Base-by-base conservation (phyloP, 2,329 filamentous ascomycete species). In the Clarireedia paspali region DNA sequence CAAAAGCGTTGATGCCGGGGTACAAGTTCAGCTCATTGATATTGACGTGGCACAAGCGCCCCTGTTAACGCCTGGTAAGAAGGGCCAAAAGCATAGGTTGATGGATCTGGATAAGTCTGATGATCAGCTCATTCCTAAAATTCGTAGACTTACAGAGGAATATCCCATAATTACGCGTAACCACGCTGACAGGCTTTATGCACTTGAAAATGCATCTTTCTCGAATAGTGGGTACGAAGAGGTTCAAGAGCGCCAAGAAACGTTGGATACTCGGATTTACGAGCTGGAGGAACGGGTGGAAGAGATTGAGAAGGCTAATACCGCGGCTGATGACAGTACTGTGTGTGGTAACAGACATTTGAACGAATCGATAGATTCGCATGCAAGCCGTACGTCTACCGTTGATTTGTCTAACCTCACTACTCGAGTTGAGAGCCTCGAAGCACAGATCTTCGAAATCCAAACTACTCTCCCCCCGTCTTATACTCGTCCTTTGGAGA, bases 131-230 rank as follows among this genome's bases (percentile, higher is more conserved):
- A 46, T 66, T 9, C 60, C 62, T 42, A 48, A 59, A 47, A 58
- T 68, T 42, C 57, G 59, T 45, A 58, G 56, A 30, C 57, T 68
- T 24, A 54, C 65, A 12, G 45, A 61, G 12, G 60, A 63, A 15
- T 65, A 60, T 50, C 64, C 65, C 5, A 61, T 56, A 7, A 63
- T 60, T 30, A 61, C 63, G 17, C 55, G 60, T 23, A 63, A 67
- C 17, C 80, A 90, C 57, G 82, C 82, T 39, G 76, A 80, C 52
- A 83, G 88, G 1, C 69, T 92, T 12, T 84, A 88, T 49, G 74
- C 76, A 55, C 74, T 91, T 5, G 88, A 92, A 70, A 88, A 79
- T 50, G 75, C 80, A 1, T 90, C 86, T 0, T 88, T 90, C 64
- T 82, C 82, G 24, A 77, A 81, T 45, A 75, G 78, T 17, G 78